Percentiles rank a stretch among this genome's conserved stretches.
phyloP scores from a whole-genome alignment of 495 filamentous ascomycete species.

The Penicillium egyptiacum region DNA sequence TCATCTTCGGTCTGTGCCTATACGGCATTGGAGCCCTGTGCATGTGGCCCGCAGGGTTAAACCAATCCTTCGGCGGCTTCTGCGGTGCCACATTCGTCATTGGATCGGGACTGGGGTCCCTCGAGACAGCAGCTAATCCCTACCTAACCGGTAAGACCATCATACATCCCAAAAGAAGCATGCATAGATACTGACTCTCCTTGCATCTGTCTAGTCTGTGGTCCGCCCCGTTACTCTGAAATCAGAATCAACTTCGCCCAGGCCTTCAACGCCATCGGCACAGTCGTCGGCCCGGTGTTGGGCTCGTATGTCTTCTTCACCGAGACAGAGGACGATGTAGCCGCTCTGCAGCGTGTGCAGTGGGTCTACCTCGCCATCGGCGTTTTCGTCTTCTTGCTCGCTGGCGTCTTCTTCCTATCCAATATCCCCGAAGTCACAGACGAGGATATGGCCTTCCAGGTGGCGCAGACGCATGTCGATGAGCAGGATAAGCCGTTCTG shows the following conservation, averaged over 20 bases:
- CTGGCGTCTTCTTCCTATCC: constrained; percentile 44
- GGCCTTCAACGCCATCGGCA: constrained; percentile 66
- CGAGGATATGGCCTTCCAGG: constrained; percentile 57
- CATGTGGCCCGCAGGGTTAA: constrained; percentile 54
- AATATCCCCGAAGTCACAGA: constrained; percentile 57
- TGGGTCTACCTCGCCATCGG: constrained; percentile 76
- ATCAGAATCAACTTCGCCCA: constrained; percentile 67
- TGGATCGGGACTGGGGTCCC: constrained; percentile 52
- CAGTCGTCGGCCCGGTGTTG: constrained; percentile 63
- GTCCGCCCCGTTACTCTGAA: constrained; percentile 52
- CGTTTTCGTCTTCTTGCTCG: constrained; percentile 66
- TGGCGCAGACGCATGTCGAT: constrained; percentile 43
- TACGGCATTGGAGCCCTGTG: constrained; percentile 56
- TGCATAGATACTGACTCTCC: not conserved
- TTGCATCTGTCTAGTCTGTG: constrained; percentile 40
- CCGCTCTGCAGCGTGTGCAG: constrained; percentile 59
- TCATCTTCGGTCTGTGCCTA: constrained; percentile 52
- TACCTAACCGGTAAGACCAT: constrained; percentile 47
- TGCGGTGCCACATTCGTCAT: constrained; percentile 61
- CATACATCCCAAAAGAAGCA: not conserved
- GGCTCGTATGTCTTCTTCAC: constrained; percentile 69
- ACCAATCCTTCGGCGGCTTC: constrained; percentile 59
- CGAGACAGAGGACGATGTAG: constrained; percentile 48
- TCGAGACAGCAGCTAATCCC: constrained; percentile 59
- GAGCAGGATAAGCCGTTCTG: constrained; percentile 45